phyloP scores from a whole-genome alignment of 768 basidiomycete species.

The Lyophyllum shimeji region DNA sequence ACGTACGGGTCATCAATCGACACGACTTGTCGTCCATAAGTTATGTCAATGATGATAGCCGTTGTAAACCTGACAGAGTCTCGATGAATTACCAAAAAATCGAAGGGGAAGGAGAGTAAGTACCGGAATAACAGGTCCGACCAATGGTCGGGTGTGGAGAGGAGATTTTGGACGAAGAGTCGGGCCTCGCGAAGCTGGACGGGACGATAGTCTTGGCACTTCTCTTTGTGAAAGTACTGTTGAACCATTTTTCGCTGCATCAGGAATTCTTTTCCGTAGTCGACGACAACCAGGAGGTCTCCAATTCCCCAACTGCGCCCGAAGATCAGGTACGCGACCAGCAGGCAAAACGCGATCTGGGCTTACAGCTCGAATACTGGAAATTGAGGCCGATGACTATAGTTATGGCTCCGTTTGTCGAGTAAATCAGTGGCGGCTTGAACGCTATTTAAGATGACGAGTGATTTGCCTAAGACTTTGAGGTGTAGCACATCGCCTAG shows the following conservation, averaged over 20 bases:
- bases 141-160: constrained; percentile 16
- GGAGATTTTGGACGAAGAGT: constrained; percentile 27
- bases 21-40: constrained; percentile 16
- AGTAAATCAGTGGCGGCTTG: constrained; percentile 27
- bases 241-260: constrained; percentile 20
- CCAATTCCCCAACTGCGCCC: no score
- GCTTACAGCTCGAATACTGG: constrained; percentile 5
- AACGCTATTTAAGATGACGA: no score
- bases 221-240: constrained; percentile 19
- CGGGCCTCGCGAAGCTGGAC: constrained; percentile 29
- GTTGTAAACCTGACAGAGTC: constrained; percentile 18
- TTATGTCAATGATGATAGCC: constrained; percentile 14
- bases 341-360: no score
- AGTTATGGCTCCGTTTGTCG: constrained; percentile 19
- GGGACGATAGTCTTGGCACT: constrained; percentile 21
- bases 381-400: constrained; percentile 22
- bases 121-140: no score
- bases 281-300: constrained; percentile 8
- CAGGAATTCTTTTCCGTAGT: constrained; percentile 21
- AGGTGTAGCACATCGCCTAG: constrained; percentile 21
- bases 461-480: constrained; percentile 21
- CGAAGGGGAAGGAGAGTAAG: no score
- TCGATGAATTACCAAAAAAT: no score
- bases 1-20: constrained; percentile 17
- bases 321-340: no score